phyloP scores from a whole-genome alignment of 345 rosid species.

The Cochlearia excelsa region DNA sequence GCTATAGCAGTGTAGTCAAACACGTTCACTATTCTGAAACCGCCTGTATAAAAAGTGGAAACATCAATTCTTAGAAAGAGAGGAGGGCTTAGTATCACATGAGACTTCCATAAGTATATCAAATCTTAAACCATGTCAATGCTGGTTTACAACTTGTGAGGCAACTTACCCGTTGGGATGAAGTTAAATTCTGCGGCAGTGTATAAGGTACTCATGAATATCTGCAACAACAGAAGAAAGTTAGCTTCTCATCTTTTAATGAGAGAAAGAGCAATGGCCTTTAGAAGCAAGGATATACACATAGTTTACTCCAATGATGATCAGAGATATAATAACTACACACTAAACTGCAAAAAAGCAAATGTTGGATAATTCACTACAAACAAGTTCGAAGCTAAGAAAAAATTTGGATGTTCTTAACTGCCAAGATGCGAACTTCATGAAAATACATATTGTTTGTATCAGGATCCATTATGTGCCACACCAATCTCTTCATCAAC shows the following conservation, averaged over 20 bases:
- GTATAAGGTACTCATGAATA: constrained; percentile 58
- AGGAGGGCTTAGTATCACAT: constrained; percentile 7
- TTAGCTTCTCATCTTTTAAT: constrained; percentile 9
- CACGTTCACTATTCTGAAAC: constrained; percentile 51
- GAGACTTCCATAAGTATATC: not conserved
- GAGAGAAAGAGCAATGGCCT: not conserved
- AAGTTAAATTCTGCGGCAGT: constrained; percentile 64
- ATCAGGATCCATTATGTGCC: constrained; percentile 79
- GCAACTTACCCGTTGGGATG: constrained; percentile 60
- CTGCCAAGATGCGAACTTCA: constrained; percentile 73
- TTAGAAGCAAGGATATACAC: not conserved
- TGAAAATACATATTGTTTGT: constrained; percentile 43
- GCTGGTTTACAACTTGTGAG: constrained; percentile 8
- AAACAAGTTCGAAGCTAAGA: not conserved
- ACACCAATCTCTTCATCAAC: constrained; percentile 61
- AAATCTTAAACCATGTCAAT: constrained; percentile 9
- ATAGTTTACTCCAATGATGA: not conserved
- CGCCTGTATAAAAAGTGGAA: constrained; percentile 37
- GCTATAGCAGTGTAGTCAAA: constrained; percentile 58
- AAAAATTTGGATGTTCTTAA: constrained; percentile 39
- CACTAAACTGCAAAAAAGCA: not conserved
- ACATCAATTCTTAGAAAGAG: constrained; percentile 9
- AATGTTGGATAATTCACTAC: not conserved
- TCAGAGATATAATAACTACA: constrained; percentile 6
- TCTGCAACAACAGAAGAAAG: constrained; percentile 41